Percentiles rank a stretch among this genome's conserved stretches.
These are phyloP conservation scores for Bauhinia variegata DNA, from an alignment of 306 rosid species.

Conservation along the genomic window DNA sequence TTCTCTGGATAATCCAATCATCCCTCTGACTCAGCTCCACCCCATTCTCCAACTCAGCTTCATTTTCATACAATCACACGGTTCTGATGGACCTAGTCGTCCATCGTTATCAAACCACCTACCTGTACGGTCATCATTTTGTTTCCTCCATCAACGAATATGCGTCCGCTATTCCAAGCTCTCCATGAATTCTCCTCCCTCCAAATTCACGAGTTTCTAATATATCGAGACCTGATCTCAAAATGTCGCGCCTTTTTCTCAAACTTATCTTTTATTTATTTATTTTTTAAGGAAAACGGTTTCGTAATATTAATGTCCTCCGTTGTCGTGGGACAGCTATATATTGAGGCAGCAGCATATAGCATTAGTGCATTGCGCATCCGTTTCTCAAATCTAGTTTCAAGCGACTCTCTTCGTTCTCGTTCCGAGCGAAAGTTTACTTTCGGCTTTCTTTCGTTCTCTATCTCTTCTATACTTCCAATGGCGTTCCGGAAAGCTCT, in stretches of 20 bases:
- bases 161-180: not conserved
- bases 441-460: not conserved
- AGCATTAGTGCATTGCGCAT: no score
- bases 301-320: slow-evolving; percentile 23
- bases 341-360: slow-evolving; percentile 14
- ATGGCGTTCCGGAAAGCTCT: slow-evolving; percentile 79
- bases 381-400: slow-evolving; percentile 1
- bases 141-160: not conserved
- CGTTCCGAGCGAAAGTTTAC: not conserved
- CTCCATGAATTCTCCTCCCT: slow-evolving; percentile 3
- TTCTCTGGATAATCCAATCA: not conserved
- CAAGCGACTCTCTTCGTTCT: not conserved
- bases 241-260: slow-evolving; percentile 9
- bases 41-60: not conserved
- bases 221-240: no score
- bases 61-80: slow-evolving; percentile 29
- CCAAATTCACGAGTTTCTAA: not conserved
- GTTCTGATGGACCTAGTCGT: slow-evolving; percentile 6
- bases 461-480: not conserved
- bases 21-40: slow-evolving; percentile 15
- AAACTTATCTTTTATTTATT: not conserved
- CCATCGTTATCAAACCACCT: slow-evolving; percentile 21
- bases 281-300: no score
- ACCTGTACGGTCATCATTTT: slow-evolving; percentile 42
- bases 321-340: slow-evolving; percentile 45